Base-by-base conservation (phyloP, 169 alveolate species). In the Cryptosporidium ryanae region DNA sequence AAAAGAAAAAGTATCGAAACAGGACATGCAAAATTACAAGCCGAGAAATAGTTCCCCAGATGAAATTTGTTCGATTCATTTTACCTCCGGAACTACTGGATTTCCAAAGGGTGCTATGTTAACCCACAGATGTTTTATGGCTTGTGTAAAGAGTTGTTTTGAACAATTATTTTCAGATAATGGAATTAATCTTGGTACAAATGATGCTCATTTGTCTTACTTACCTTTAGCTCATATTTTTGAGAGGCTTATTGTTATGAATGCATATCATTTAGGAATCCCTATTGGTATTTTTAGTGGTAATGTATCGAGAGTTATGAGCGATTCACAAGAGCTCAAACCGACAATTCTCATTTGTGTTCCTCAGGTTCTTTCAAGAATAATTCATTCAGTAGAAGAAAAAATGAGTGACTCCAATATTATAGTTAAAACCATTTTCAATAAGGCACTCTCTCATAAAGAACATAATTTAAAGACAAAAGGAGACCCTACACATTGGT, bases 81-180 rank as follows among this genome's bases (percentile, higher is more conserved):
- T 93, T 82, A 95, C 98, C n/a, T 89, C 95, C 31, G 99, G 99
- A 15, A 96, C 99, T 18, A 96, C 99, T 27, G 98, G 98, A 18
- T 67, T 81, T 38, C 97, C 99, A 31, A 96, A 96, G 90, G 98
- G 97, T 6, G 98, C 95, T 4, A 83, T 95, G 90, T 67, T 94
- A 54, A 87, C 97, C 23, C 97, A 96, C 83, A 87, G 91, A 18
- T 92, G 93, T 66, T 46, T 93, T 23, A 82, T 93, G 43, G 91
- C 96, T 17, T 71, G 93, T 8, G 82, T 92, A 1, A 94, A 92
- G 32, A 82, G 84, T 2, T 48, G 82, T 0, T 61, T 67, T 15
- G 64, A 71, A 31, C 81, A 84, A 44, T 82, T 87, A 8, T 66
- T 90, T 15, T 68, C 76, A 31, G 32, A 57, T 21, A 81, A 89